These are phyloP conservation scores for Pseudocercospora ulei DNA, from an alignment of 2,329 filamentous ascomycete genomes.

Conservation along the genomic window DNA sequence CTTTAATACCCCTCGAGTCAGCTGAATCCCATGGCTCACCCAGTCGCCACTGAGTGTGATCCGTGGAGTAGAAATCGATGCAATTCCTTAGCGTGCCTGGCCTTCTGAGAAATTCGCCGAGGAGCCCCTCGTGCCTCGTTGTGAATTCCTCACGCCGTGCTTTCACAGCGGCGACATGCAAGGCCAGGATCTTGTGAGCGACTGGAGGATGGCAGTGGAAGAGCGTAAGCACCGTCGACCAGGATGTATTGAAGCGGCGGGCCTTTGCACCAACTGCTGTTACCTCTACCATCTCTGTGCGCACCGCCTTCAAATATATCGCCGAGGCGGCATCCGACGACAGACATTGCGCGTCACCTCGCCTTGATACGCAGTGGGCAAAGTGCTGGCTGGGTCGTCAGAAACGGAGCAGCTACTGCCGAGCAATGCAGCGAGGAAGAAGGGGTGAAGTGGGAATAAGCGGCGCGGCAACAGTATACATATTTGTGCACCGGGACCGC, in stretches of 20 bases:
- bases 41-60: constrained; percentile 71
- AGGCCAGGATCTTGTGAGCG: constrained; percentile 69
- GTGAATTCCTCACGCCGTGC: constrained; percentile 77
- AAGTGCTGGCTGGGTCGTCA: constrained; percentile 1
- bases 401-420: constrained; percentile 9
- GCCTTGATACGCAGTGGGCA: background rate
- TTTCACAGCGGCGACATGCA: constrained; percentile 72
- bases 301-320: constrained; percentile 79
- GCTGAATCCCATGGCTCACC: constrained; percentile 72
- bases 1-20: constrained; percentile 64
- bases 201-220: constrained; percentile 86
- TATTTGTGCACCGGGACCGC: constrained; percentile 10
- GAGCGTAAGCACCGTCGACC: constrained; percentile 71
- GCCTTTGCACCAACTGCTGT: constrained; percentile 71
- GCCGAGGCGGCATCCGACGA: constrained; percentile 40
- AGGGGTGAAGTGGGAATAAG: constrained; percentile 14
- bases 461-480: constrained; percentile 6
- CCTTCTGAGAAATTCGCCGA: constrained; percentile 51
- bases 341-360: background rate
- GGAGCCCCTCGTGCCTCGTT: constrained; percentile 58
- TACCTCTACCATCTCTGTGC: constrained; percentile 64
- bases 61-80: constrained; percentile 2
- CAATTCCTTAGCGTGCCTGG: background rate
- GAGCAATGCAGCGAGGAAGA: constrained; percentile 2
- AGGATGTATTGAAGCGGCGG: constrained; percentile 79